A percentile compares a stretch with the other conserved stretches of the same genome.
Conservation (phyloP, 2,329 filamentous ascomycete genomes). For the Beauveria sp. region DNA sequence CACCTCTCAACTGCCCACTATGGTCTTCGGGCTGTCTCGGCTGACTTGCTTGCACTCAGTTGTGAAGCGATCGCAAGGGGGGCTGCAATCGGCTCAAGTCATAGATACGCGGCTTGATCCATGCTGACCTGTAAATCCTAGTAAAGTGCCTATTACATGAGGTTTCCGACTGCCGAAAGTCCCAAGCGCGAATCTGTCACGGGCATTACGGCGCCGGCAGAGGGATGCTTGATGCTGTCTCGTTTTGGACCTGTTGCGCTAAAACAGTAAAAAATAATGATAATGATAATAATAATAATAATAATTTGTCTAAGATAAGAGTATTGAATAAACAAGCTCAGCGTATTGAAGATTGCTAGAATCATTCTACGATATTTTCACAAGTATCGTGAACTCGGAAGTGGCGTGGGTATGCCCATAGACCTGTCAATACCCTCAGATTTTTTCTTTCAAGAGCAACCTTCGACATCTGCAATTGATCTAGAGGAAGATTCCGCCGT, state of each 20-base stretch:
- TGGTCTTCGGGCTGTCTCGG: constrained; percentile 34
- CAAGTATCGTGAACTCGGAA: neutral
- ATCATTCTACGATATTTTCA: neutral
- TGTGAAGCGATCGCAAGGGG: no score
- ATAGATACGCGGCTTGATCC: constrained; percentile 37
- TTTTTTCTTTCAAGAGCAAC: neutral
- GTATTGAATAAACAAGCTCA: neutral
- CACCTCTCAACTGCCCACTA: neutral
- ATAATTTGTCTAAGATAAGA: neutral
- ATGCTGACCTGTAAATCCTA: no score
- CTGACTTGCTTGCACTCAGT: constrained; percentile 33
- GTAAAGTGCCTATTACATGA: neutral
- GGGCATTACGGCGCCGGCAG: neutral
- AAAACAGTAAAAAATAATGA: neutral
- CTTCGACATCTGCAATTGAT: neutral
- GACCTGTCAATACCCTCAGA: neutral
- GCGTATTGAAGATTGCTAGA: neutral
- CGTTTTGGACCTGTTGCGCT: neutral
- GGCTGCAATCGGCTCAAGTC: constrained; percentile 31
- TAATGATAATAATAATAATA: neutral
- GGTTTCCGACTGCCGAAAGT: neutral
- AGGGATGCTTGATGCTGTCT: neutral
- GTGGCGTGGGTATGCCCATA: neutral
- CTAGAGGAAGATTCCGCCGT: neutral
- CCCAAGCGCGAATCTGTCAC: neutral